Base-by-base conservation (phyloP, 257 asterid species). In the Coffea eugenioides region DNA sequence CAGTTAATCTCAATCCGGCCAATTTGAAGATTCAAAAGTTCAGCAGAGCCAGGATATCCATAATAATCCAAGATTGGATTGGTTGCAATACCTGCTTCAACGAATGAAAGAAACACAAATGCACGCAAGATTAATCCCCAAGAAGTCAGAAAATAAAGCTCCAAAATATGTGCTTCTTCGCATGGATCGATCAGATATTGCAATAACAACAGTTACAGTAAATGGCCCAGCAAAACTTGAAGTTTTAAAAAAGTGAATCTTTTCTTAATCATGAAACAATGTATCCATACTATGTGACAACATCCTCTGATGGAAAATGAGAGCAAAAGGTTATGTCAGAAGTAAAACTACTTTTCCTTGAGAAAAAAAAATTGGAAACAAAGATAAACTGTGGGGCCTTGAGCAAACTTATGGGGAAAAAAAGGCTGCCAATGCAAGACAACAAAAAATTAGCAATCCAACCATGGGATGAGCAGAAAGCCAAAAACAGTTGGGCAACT, bases 1-100 rank as follows among this genome's bases (percentile, higher is more conserved):
- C 59, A 23, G 57, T 61, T 39, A n/a, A n/a, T 75, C 57, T 57
- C 79, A 41, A 52, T 13, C 67, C 79, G 27, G 78, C 69, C 62
- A 11, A 21, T 15, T 43, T 15, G 21, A 27, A 72, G 59, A 49
- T 46, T 6, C 39, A 27, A n/a, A 72, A 48, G 6, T 48, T 18
- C 14, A 45, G 23, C 21, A 45, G 41, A 46, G 64, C 77, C 39
- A 51, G 43, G 48, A 73, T 73, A 57, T 2, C 25, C 6, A 51
- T 45, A 13, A 36, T 57, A 59, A 20, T 76, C 6, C 61, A 65
- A 25, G 36, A 10, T 11, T 2, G 12, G 34, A 46, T 36, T 14
- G 78, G n/a, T 36, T 36, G 11, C 27, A 73, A 49, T 46, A 23
- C 73, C 73, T 36, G 62, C 10, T 2, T 56, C 2, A 64, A 46